A percentile compares a stretch with the other conserved stretches of the same genome.
Evolutionary conservation across 2,329 filamentous ascomycete species (phyloP).

Genomic region (Neonectria faginata): DNA sequence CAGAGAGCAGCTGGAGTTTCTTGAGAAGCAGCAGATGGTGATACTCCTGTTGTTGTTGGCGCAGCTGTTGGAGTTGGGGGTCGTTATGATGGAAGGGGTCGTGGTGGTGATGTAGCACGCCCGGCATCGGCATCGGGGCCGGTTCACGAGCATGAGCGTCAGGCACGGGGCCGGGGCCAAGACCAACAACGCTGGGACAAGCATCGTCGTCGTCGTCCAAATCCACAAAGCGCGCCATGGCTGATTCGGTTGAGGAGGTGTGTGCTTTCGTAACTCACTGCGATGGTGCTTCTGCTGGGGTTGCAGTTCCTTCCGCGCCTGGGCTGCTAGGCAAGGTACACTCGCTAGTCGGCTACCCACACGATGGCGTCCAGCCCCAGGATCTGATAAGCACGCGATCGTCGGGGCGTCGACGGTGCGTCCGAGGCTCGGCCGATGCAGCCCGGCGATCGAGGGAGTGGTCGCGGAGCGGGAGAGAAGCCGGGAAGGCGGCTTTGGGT

Average conservation of each 20-base stretch:
- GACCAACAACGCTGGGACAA: conserved; percentile 24
- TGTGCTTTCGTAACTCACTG: no score
- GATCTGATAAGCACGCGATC: conserved; percentile 46
- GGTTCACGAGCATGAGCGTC: conserved; percentile 36
- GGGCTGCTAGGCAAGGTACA: neutral
- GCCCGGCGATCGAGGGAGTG: conserved; percentile 35
- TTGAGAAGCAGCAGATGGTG: conserved; percentile 44
- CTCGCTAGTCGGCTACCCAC: neutral
- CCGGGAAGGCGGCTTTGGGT: conserved; percentile 30
- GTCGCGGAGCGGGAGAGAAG: conserved; percentile 34
- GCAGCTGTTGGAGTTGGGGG: conserved; percentile 28
- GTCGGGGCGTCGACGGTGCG: conserved; percentile 19
- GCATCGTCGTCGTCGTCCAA: conserved; percentile 45
- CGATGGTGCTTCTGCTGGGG: neutral
- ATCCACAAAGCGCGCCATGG: conserved; percentile 49
- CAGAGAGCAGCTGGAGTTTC: conserved; percentile 42
- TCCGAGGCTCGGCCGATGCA: conserved; percentile 40
- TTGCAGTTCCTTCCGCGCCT: conserved; percentile 8
- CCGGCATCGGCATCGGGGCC: conserved; percentile 41
- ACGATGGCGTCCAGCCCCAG: conserved; percentile 32
- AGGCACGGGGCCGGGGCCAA: conserved; percentile 28
- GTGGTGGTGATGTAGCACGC: conserved; percentile 26
- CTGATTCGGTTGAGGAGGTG: conserved; percentile 22
- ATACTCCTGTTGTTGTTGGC: conserved; percentile 38
- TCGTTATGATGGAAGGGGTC: conserved; percentile 37